Base-by-base conservation (phyloP, 805 yeast species). In the Metschnikowia shivogae region DNA sequence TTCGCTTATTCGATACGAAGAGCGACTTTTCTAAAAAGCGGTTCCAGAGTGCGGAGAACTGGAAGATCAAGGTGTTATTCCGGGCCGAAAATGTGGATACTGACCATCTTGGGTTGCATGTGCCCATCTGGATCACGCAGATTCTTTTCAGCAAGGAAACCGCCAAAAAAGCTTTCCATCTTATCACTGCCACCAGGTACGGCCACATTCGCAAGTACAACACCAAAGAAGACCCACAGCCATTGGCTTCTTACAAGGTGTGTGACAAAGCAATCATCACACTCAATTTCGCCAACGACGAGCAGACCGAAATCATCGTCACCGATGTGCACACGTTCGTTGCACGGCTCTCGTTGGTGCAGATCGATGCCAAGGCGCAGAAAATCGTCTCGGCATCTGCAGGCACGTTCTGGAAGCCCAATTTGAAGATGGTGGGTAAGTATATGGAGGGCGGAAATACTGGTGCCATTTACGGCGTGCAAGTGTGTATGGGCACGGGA, bases 51-150 rank as follows among this genome's bases (percentile, higher is more conserved):
- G 30, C 48, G 5, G 28, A 22, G 4, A 17, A 40, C 13, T 54
- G 55, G 53, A 43, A 28, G 13, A 52, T 61, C 1, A 55, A 56
- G 53, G 57, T 57, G 5, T 46, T 84, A 4, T 90, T 85, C 74
- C 73, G 76, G 52, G 96, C 85, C 2, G 86, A 86, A 59, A 89
- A 89, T 61, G 95, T 89, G n/a, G 80, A 84, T 48, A 82, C 87
- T 55, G 86, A 85, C 64, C 78, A 76, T 50, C 66, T 92, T 26
- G 95, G 86, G 55, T 67, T 93, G 50, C 75, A 89, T 47, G 93
- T 83, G 6, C 96, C 95, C 4, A 77, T 92, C 9, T 84, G 95
- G 86, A 75, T 88, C 33, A 76, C 81, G 5, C 73, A 76, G 44
- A 72, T 89, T 37, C 61, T 68, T 43, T 79, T 82, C 55, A 44